Percentiles rank a stretch among this genome's conserved stretches.
Conservation (phyloP, 1,284 basidiomycete species). For the Waitea zeae region DNA sequence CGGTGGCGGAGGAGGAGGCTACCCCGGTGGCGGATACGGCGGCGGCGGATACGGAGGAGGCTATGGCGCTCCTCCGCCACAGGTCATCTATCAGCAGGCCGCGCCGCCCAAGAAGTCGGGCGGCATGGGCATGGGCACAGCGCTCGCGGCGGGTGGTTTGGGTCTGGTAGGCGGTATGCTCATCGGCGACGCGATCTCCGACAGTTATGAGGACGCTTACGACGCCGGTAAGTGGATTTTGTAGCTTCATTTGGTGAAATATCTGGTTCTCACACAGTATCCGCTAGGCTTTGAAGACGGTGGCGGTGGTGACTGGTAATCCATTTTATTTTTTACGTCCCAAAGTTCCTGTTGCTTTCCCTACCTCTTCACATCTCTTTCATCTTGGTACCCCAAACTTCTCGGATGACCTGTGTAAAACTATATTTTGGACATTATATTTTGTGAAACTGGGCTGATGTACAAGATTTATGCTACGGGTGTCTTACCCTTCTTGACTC, state of each 20-base stretch:
- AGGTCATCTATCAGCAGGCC: constrained; percentile 12
- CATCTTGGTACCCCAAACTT: no score
- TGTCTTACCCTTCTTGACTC: no score
- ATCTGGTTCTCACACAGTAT: constrained; percentile 26
- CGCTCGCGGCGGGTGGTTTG: constrained; percentile 26
- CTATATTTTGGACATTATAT: no score
- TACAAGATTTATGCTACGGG: no score
- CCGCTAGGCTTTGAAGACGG: constrained; percentile 11
- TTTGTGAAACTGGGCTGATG: no score
- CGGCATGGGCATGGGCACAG: constrained; percentile 25
- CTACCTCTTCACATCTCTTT: no score
- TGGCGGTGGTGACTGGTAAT: constrained; percentile 11
- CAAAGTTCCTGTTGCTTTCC: no score
- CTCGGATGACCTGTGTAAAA: no score
- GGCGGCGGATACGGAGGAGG: constrained; percentile 9
- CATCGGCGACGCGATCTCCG: constrained; percentile 13
- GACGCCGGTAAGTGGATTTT: background rate
- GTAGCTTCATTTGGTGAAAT: constrained; percentile 19
- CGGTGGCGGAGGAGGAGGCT: constrained; percentile 11
- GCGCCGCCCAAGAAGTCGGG: constrained; percentile 19
- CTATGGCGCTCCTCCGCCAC: constrained; percentile 7
- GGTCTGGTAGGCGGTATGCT: constrained; percentile 42
- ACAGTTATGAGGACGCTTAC: background rate
- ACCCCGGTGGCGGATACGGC: constrained; percentile 10
- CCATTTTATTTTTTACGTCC: no score